Percentiles rank a stretch among this genome's conserved stretches.
These are phyloP conservation scores for Pseudogymnoascus sp. DNA, from an alignment of 2,329 filamentous ascomycete genomes.

Conservation along the genomic window DNA sequence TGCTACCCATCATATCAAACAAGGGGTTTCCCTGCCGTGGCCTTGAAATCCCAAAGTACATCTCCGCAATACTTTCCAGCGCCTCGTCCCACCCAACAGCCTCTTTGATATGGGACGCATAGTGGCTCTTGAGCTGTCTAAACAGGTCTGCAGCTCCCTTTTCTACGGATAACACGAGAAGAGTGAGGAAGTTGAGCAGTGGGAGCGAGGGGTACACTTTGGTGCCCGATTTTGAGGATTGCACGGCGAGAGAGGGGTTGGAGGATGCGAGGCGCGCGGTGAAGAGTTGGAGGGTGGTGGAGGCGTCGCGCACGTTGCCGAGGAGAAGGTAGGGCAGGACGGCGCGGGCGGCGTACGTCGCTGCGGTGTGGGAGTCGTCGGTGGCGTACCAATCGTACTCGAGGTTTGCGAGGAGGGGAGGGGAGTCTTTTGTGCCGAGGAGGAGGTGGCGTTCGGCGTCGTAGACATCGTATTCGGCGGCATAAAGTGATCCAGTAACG, in stretches of 20 bases:
- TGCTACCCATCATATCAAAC: constrained; percentile 95
- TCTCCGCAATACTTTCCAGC: constrained; percentile 81
- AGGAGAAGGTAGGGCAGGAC: constrained; percentile 85
- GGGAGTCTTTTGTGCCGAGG: constrained; percentile 81
- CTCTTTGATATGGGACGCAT: constrained; percentile 70
- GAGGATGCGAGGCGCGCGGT: constrained; percentile 53
- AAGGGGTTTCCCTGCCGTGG: constrained; percentile 86
- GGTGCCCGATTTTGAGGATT: constrained; percentile 53
- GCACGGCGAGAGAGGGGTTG: constrained; percentile 55
- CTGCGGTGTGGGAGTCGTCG: constrained; percentile 79
- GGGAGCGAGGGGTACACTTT: constrained; percentile 84
- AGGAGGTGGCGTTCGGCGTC: constrained; percentile 87
- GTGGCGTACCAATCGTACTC: constrained; percentile 92
- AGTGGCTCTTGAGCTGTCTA: constrained; percentile 73
- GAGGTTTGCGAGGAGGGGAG: constrained; percentile 69
- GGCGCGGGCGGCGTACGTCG: constrained; percentile 76
- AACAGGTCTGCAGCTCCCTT: constrained; percentile 71
- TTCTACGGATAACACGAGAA: constrained; percentile 77
- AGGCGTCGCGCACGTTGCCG: constrained; percentile 84
- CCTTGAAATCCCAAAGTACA: constrained; percentile 90
- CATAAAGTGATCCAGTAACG: constrained; percentile 77
- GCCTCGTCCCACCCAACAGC: constrained; percentile 70
- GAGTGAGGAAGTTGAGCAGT: constrained; percentile 86
- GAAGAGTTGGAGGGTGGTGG: constrained; percentile 71
- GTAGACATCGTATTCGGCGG: constrained; percentile 87